These are phyloP conservation scores for Ustilago crameri DNA, from an alignment of 1,284 basidiomycete genomes.

Conservation along the genomic window DNA sequence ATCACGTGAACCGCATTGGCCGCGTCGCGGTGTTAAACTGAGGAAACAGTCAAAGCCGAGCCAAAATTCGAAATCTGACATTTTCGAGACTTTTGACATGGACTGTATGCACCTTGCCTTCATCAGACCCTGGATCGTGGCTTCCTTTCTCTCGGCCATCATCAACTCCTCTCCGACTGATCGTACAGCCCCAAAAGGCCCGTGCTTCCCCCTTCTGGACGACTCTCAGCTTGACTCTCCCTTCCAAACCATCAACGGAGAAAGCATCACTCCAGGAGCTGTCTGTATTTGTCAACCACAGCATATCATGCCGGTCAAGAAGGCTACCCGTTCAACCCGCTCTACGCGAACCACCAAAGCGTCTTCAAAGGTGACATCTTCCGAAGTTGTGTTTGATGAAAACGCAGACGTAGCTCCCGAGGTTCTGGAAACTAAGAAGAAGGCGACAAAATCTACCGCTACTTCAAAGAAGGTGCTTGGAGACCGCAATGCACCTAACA, in stretches of 20 bases:
- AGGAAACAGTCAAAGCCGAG: too few relatives aligned
- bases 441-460: constrained; percentile 8
- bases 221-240: too few relatives aligned
- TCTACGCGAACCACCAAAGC: constrained; percentile 38
- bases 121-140: not conserved
- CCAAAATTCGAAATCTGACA: constrained; percentile 17
- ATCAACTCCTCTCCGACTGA: too few relatives aligned
- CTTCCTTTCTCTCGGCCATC: too few relatives aligned
- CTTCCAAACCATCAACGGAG: too few relatives aligned
- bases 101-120: constrained; percentile 1
- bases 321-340: constrained; percentile 27
- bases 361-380: constrained; percentile 27
- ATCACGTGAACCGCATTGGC: constrained; percentile 41
- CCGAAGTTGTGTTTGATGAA: constrained; percentile 28
- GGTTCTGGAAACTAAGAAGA: constrained; percentile 7
- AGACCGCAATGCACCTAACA: constrained; percentile 30
- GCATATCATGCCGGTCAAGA: constrained; percentile 43
- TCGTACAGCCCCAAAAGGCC: too few relatives aligned
- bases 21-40: constrained; percentile 49
- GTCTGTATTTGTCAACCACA: too few relatives aligned
- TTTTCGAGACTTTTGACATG: constrained; percentile 1
- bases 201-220: too few relatives aligned
- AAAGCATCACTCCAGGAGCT: too few relatives aligned
- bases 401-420: constrained; percentile 7
- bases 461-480: constrained; percentile 29